These are phyloP conservation scores for Cystobasidium pallidum DNA, from an alignment of 1,284 basidiomycete species.

Conservation along the genomic window DNA sequence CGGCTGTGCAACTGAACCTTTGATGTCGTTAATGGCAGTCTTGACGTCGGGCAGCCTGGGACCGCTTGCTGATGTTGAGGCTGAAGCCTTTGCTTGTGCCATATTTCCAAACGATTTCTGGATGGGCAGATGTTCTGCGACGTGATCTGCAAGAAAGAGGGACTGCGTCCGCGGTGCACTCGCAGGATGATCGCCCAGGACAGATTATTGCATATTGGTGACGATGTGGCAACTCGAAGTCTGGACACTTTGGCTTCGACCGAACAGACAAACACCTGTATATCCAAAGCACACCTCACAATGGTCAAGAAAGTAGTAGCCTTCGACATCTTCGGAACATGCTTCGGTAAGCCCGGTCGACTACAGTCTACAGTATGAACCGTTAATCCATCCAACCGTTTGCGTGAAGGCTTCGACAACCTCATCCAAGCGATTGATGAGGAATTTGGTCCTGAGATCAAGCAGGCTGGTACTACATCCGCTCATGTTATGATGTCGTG, in stretches of 20 bases:
- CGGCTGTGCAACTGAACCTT: slow-evolving; percentile 35
- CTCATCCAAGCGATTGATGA: slow-evolving; percentile 37
- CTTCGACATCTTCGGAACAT: slow-evolving; percentile 44
- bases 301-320: slow-evolving; percentile 44
- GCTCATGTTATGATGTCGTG: slow-evolving; percentile 44
- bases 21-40: slow-evolving; percentile 22
- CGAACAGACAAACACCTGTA: neutral
- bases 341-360: slow-evolving; percentile 34
- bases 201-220: slow-evolving; percentile 2
- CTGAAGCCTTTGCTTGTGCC: slow-evolving; percentile 8
- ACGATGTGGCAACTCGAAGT: slow-evolving; percentile 13
- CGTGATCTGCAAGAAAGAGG: too few relatives aligned
- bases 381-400: neutral
- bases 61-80: neutral
- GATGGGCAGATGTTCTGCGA: too few relatives aligned
- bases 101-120: too few relatives aligned
- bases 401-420: slow-evolving; percentile 36
- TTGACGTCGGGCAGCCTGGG: slow-evolving; percentile 34
- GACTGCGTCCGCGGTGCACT: too few relatives aligned
- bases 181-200: neutral
- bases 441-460: slow-evolving; percentile 37
- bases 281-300: neutral
- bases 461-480: slow-evolving; percentile 43
- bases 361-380: too few relatives aligned
- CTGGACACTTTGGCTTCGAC: neutral